Evolutionary conservation across 2,329 filamentous ascomycete species (phyloP).

Genomic region (Pseudopyrenochaeta lycopersici): DNA sequence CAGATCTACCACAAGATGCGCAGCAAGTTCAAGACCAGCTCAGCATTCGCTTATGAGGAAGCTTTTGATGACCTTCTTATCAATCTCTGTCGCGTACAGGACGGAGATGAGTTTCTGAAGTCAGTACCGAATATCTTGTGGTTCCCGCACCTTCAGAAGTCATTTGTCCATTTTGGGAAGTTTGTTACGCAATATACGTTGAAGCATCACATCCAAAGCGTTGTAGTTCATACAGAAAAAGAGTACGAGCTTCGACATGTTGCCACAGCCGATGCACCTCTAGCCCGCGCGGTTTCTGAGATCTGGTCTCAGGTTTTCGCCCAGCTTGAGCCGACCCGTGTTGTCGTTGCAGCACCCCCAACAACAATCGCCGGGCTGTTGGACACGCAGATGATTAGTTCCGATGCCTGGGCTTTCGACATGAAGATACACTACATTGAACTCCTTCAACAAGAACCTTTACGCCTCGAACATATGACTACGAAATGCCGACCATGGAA

Average conservation of each 20-base stretch:
- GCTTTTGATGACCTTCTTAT: conserved; percentile 44
- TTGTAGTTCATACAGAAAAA: conserved; percentile 57
- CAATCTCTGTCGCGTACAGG: conserved; percentile 42
- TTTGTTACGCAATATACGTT: conserved; percentile 33
- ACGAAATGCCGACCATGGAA: conserved; percentile 27
- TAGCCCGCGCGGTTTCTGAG: conserved; percentile 61
- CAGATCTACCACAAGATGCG: conserved; percentile 43
- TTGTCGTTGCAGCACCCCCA: conserved; percentile 64
- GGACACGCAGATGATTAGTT: conserved; percentile 64
- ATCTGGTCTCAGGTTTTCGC: conserved; percentile 44
- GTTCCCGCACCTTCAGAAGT: conserved; percentile 41
- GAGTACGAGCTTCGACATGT: conserved; percentile 47
- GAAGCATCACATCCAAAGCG: conserved; percentile 54
- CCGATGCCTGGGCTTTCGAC: conserved; percentile 71
- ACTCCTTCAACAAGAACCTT: conserved; percentile 39
- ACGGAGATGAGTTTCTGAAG: conserved; percentile 40
- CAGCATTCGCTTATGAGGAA: conserved; percentile 36
- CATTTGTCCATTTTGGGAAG: conserved; percentile 26
- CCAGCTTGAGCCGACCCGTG: conserved; percentile 36
- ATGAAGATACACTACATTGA: conserved; percentile 69
- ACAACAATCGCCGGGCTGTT: conserved; percentile 69
- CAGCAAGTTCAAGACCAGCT: conserved; percentile 45
- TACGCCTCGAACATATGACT: conserved; percentile 10
- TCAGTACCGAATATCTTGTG: conserved; percentile 33
- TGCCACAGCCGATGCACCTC: conserved; percentile 35